Percentiles rank a stretch among this genome's conserved stretches.
phyloP scores from a whole-genome alignment of 352 stramenopile species.

The Pythium graminicola region DNA sequence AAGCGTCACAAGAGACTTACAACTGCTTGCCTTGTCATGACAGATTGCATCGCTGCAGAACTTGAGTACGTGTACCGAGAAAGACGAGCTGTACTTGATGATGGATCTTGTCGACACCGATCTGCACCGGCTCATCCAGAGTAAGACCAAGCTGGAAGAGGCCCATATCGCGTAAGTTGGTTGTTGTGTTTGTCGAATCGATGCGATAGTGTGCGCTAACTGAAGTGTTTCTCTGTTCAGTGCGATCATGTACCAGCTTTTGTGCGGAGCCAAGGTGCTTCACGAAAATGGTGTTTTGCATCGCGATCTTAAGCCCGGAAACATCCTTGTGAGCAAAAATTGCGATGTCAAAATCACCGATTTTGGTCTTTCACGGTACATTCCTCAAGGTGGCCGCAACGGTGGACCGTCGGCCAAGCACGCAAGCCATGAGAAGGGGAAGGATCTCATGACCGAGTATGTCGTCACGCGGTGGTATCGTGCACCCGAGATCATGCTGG shows the following conservation, averaged over 20 bases:
- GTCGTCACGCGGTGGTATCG: slow-evolving; percentile 93
- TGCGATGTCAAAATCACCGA: slow-evolving; percentile 90
- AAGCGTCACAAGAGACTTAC: background rate
- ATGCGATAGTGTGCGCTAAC: background rate
- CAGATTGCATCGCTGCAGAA: slow-evolving; percentile 76
- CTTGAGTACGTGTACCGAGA: slow-evolving; percentile 74
- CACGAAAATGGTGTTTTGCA: slow-evolving; percentile 95
- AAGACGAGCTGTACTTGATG: slow-evolving; percentile 94
- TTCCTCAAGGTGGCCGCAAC: slow-evolving; percentile 58
- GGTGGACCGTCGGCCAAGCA: slow-evolving; percentile 5
- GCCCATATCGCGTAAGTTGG: slow-evolving; percentile 62
- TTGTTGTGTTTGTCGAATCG: slow-evolving; percentile 28
- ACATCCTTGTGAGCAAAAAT: slow-evolving; percentile 94
- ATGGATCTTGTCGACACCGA: slow-evolving; percentile 94
- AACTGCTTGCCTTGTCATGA: background rate
- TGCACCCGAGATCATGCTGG: slow-evolving; percentile 76
- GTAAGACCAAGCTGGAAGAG: slow-evolving; percentile 80
- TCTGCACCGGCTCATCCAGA: slow-evolving; percentile 86
- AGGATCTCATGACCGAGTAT: slow-evolving; percentile 90
- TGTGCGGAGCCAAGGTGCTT: slow-evolving; percentile 94
- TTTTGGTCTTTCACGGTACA: slow-evolving; percentile 84
- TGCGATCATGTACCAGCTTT: slow-evolving; percentile 94
- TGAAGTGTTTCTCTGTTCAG: slow-evolving; percentile 25
- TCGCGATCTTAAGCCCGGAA: slow-evolving; percentile 96
- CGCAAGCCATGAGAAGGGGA: slow-evolving; percentile 38